Percentiles rank a stretch among this genome's conserved stretches.
Evolutionary conservation across 2,329 filamentous ascomycete species (phyloP).

Genomic region (Fusarium chlamydosporum): DNA sequence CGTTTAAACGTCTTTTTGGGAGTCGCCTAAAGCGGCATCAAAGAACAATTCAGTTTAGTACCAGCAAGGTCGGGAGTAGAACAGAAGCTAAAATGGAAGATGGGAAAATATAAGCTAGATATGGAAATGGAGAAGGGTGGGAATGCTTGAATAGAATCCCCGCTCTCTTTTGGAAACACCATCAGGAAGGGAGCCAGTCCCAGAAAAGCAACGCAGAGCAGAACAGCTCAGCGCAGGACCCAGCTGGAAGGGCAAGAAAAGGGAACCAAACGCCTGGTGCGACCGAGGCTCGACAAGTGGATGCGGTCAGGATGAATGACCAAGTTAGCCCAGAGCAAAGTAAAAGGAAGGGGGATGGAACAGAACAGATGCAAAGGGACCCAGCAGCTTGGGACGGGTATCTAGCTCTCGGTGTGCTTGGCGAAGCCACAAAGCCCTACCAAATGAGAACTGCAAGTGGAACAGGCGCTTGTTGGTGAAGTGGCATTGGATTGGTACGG

Average conservation of each 20-base stretch:
- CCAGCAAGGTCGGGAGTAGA: conserved; percentile 17
- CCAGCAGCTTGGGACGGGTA: conserved; percentile 53
- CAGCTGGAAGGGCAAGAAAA: conserved; percentile 22
- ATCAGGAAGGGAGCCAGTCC: conserved; percentile 30
- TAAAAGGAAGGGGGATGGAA: conserved; percentile 7
- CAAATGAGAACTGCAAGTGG: conserved; percentile 31
- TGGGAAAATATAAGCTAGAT: conserved; percentile 42
- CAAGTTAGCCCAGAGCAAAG: conserved; percentile 22
- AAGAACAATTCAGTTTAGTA: conserved; percentile 12
- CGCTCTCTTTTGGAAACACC: conserved; percentile 40
- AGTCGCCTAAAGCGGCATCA: conserved; percentile 17
- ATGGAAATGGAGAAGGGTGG: conserved; percentile 42
- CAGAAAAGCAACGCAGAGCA: conserved; percentile 15
- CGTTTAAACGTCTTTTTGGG: conserved; percentile 1
- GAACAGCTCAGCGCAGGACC: conserved; percentile 13
- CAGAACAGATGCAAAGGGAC: conserved; percentile 34
- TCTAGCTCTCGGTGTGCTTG: conserved; percentile 48
- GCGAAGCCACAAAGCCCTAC: conserved; percentile 46
- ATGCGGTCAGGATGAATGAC: conserved; percentile 31
- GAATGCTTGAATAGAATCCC: conserved; percentile 44
- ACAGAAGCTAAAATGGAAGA: conserved; percentile 17
- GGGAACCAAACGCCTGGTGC: conserved; percentile 41
- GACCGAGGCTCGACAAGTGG: conserved; percentile 39
- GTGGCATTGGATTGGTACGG: conserved; percentile 33
- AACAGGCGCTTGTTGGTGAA: conserved; percentile 32